These are phyloP conservation scores for Cladosporium sp. DNA, from an alignment of 2,329 filamentous ascomycete species.

Conservation along the genomic window DNA sequence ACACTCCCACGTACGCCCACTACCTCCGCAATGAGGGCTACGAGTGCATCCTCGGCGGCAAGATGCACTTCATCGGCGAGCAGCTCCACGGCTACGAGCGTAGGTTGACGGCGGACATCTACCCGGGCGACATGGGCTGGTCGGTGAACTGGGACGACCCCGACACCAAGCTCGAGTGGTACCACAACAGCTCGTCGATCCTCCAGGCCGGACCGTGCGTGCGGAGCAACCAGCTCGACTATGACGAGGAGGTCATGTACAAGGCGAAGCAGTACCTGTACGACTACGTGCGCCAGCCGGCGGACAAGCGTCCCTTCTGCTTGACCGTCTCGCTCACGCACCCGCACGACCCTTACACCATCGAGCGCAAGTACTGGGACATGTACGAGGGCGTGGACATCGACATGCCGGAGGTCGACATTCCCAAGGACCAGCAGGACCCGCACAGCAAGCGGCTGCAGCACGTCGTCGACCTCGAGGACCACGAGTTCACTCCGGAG, in stretches of 20 bases:
- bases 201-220: conserved; percentile 83
- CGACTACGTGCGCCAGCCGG: conserved; percentile 78
- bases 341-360: conserved; percentile 91
- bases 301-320: conserved; percentile 69
- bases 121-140: conserved; percentile 92
- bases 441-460: conserved; percentile 80
- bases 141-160: conserved; percentile 93
- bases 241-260: conserved; percentile 94
- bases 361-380: conserved; percentile 91
- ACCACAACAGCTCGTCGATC: conserved; percentile 92
- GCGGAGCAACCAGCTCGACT: conserved; percentile 90
- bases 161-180: conserved; percentile 80
- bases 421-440: conserved; percentile 76
- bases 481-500: conserved; percentile 74
- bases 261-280: conserved; percentile 84
- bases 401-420: conserved; percentile 68
- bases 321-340: conserved; percentile 90
- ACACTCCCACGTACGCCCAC: conserved; percentile 86
- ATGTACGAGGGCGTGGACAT: conserved; percentile 85
- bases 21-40: conserved; percentile 81
- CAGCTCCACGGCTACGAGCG: conserved; percentile 93
- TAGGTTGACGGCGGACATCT: conserved; percentile 89
- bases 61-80: conserved; percentile 97
- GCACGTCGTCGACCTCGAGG: conserved; percentile 80
- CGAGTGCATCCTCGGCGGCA: conserved; percentile 83